phyloP scores from a whole-genome alignment of 306 rosid species.

The Casuarina cunninghamiana region DNA sequence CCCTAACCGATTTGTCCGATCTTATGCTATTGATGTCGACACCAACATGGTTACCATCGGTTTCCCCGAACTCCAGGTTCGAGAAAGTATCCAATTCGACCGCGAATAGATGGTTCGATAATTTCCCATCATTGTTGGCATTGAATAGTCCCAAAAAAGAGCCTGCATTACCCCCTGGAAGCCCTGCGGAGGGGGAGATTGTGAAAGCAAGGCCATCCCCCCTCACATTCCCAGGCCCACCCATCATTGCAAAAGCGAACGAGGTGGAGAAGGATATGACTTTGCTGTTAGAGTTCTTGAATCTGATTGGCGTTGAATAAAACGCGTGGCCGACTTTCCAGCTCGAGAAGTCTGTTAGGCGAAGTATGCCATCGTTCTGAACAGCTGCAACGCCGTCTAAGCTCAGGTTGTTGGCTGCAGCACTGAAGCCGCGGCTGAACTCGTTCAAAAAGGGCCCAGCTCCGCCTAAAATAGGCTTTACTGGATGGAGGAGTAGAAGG shows the following conservation, averaged over 20 bases:
- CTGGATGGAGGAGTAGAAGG: constrained; percentile 9
- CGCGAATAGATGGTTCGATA: constrained; percentile 32
- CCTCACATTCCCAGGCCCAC: constrained; percentile 36
- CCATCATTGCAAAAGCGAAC: constrained; percentile 40
- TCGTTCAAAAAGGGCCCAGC: background rate
- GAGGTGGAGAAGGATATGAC: constrained; percentile 41
- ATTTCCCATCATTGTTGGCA: constrained; percentile 11
- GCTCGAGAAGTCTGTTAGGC: constrained; percentile 33
- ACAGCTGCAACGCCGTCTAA: constrained; percentile 42
- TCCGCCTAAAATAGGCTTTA: constrained; percentile 27
- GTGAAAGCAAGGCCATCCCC: constrained; percentile 58
- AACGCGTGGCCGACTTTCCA: constrained; percentile 41
- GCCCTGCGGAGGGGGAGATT: constrained; percentile 23
- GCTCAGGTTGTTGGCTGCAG: constrained; percentile 28
- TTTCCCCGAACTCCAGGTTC: constrained; percentile 24
- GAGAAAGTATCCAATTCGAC: constrained; percentile 36
- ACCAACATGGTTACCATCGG: constrained; percentile 39
- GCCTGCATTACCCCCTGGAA: constrained; percentile 11
- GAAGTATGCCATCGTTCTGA: constrained; percentile 30
- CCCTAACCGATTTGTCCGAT: constrained; percentile 23
- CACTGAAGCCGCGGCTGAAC: constrained; percentile 32
- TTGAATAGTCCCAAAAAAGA: constrained; percentile 36
- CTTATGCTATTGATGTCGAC: constrained; percentile 28
- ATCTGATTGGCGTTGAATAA: constrained; percentile 33
- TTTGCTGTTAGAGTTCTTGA: constrained; percentile 33